Conservation (phyloP, 306 rosid species). For the Sphenostylis stenocarpa region DNA sequence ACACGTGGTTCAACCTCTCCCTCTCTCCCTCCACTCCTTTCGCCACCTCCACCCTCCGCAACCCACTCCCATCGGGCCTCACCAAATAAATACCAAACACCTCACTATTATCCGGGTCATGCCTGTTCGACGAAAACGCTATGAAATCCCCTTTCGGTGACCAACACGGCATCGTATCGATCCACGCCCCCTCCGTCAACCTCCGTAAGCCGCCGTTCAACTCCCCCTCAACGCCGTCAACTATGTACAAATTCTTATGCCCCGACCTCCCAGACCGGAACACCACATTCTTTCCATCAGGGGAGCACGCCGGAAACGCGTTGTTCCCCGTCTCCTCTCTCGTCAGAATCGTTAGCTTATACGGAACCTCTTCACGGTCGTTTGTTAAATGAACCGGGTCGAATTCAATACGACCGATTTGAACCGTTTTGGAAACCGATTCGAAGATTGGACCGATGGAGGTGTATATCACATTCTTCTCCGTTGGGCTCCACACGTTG, state of each 20-base stretch:
- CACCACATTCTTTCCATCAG: slow-evolving; percentile 69
- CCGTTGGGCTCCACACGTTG: slow-evolving; percentile 72
- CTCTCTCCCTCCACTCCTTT: slow-evolving; percentile 42
- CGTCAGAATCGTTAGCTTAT: slow-evolving; percentile 51
- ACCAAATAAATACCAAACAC: slow-evolving; percentile 70
- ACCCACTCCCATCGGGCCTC: slow-evolving; percentile 61
- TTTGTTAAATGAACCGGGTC: slow-evolving; percentile 36
- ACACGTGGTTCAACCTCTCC: slow-evolving; percentile 88
- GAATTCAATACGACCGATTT: slow-evolving; percentile 66
- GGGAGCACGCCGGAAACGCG: slow-evolving; percentile 80
- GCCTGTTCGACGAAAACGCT: slow-evolving; percentile 82
- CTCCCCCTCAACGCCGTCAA: slow-evolving; percentile 73
- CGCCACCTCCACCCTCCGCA: slow-evolving; percentile 64
- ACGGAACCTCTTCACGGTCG: slow-evolving; percentile 42
- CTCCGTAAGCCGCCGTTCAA: slow-evolving; percentile 46
- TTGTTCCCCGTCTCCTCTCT: slow-evolving; percentile 63
- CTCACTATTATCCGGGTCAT: slow-evolving; percentile 41
- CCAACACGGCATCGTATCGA: slow-evolving; percentile 93
- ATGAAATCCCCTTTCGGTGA: slow-evolving; percentile 82
- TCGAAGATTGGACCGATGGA: slow-evolving; percentile 75
- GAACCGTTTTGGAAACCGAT: slow-evolving; percentile 55
- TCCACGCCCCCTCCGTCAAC: slow-evolving; percentile 75
- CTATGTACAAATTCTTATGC: slow-evolving; percentile 67
- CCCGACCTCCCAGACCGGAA: slow-evolving; percentile 84
- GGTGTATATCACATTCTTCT: slow-evolving; percentile 64